Base-by-base conservation (phyloP, 2,329 filamentous ascomycete genomes). In the Endoconidiophora polonica region DNA sequence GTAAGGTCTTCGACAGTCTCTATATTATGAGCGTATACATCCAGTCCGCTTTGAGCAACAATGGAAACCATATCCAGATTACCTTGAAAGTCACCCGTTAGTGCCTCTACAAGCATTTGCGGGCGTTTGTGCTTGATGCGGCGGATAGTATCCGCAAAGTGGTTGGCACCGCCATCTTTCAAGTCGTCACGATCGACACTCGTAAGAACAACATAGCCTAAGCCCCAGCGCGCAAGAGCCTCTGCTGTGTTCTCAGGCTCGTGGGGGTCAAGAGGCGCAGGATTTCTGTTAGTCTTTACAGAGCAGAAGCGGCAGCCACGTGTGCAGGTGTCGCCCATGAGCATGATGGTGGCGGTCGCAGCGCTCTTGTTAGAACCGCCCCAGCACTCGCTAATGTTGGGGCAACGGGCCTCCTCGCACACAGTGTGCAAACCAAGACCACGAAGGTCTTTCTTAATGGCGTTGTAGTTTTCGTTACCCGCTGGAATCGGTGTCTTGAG, bases 321-420 rank as follows among this genome's bases (percentile, higher is more conserved):
- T 16, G 91, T 98, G 66, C 91, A 98, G 6, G 90, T 96, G 65
- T 98, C 91, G 56, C 91, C 91, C 88, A 96, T 96, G 44, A 98
- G 70, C 91, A 98, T 98, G 65, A 98, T 96, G 9, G 91, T 98
- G 2, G 91, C 91, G 29, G 91, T 98, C 3, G 91, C 91, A 23
- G 86, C 82, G 56, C 79, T 81, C 69, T 94, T 94, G 63, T 83
- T 78, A 61, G 73, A 79, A 33, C 91, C 91, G 54, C 91, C 91
- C 91, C 91, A 98, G 70, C 91, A 98, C 63, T 96, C 90, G 55
- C 83, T 87, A 54, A 98, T 94, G 66, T 98, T 98, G 54, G 91
- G 91, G 66, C 91, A 98, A 56, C 87, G 79, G 1, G 91, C 91
- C 68, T 98, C 91, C 68, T 98, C 91, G 66, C 91, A 98, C 14